Conservation (phyloP, 2,329 filamentous ascomycete genomes). For the Xylaria sp. region DNA sequence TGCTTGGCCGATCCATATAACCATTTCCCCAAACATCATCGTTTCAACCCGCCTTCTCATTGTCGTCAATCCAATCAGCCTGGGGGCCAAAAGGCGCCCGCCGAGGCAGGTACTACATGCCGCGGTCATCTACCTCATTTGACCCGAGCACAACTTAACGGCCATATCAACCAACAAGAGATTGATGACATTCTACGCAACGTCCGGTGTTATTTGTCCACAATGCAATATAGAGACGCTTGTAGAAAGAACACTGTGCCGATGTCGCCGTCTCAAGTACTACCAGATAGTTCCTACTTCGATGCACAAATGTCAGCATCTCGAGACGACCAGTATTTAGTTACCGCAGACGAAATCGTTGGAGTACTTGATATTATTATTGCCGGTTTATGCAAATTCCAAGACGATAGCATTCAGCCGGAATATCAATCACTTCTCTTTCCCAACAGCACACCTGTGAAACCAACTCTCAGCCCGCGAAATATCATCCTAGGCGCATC, state of each 20-base stretch:
- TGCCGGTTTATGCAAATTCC: conserved; percentile 39
- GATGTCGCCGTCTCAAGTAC: conserved; percentile 5
- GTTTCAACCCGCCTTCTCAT: conserved; percentile 33
- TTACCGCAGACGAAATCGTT: conserved; percentile 45
- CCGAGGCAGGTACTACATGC: not conserved
- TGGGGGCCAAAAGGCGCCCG: not conserved
- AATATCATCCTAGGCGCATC: conserved; percentile 43
- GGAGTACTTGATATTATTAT: conserved; percentile 49
- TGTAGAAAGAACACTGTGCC: conserved; percentile 27
- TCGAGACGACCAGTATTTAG: conserved; percentile 41
- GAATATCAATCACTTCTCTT: conserved; percentile 43
- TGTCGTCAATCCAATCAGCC: conserved; percentile 23
- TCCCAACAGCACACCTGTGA: conserved; percentile 35
- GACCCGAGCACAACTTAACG: conserved; percentile 12
- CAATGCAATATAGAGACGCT: conserved; percentile 37
- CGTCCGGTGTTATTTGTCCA: conserved; percentile 44
- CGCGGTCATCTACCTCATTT: conserved; percentile 17
- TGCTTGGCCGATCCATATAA: conserved; percentile 24
- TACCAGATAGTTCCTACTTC: not conserved
- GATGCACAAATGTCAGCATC: conserved; percentile 1
- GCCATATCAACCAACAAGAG: conserved; percentile 30
- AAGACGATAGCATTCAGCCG: conserved; percentile 27
- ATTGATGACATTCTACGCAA: conserved; percentile 43
- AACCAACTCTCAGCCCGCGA: conserved; percentile 35
- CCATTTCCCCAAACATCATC: conserved; percentile 26